phyloP scores from a whole-genome alignment of 495 filamentous ascomycete species.

The Clohesyomyces aquaticus region DNA sequence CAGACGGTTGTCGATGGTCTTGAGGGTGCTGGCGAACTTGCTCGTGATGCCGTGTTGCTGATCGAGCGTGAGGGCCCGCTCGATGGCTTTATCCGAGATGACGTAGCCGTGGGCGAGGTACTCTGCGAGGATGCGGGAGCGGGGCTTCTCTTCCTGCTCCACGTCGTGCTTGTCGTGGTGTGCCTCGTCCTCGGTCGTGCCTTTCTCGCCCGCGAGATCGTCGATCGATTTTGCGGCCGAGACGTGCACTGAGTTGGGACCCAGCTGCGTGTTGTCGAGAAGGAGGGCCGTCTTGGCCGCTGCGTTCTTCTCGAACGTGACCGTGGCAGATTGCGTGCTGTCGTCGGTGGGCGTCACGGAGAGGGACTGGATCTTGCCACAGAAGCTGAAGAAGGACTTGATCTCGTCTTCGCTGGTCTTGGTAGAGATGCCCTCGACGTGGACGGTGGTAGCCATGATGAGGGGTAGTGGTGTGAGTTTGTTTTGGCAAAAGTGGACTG shows the following conservation, averaged over 20 bases:
- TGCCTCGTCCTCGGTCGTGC: slow-evolving; percentile 39
- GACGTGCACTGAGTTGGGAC: slow-evolving; percentile 78
- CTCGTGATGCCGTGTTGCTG: slow-evolving; percentile 82
- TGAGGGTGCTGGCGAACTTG: slow-evolving; percentile 73
- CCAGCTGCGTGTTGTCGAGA: slow-evolving; percentile 92
- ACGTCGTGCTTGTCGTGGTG: slow-evolving; percentile 64
- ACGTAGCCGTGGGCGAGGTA: slow-evolving; percentile 93
- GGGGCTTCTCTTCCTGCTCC: slow-evolving; percentile 92
- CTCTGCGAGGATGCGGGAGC: slow-evolving; percentile 89
- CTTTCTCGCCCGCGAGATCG: slow-evolving; percentile 59
- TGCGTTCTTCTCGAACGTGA: slow-evolving; percentile 94
- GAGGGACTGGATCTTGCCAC: slow-evolving; percentile 87
- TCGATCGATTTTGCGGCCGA: slow-evolving; percentile 66
- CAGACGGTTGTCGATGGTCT: slow-evolving; percentile 70
- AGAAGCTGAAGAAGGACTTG: slow-evolving; percentile 98
- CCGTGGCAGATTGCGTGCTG: slow-evolving; percentile 75
- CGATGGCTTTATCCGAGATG: slow-evolving; percentile 80
- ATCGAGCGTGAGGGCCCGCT: slow-evolving; percentile 85
- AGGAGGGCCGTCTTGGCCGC: slow-evolving; percentile 96
- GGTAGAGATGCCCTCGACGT: slow-evolving; percentile 79
- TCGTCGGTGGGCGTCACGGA: slow-evolving; percentile 69
- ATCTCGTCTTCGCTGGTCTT: slow-evolving; percentile 87
- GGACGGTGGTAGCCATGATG: slow-evolving; percentile 51
- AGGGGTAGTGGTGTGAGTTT: slow-evolving; percentile 4
- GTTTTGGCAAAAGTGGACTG: background rate